These are phyloP conservation scores for Citrullus colocynthis DNA, from an alignment of 306 rosid genomes.

Conservation along the genomic window DNA sequence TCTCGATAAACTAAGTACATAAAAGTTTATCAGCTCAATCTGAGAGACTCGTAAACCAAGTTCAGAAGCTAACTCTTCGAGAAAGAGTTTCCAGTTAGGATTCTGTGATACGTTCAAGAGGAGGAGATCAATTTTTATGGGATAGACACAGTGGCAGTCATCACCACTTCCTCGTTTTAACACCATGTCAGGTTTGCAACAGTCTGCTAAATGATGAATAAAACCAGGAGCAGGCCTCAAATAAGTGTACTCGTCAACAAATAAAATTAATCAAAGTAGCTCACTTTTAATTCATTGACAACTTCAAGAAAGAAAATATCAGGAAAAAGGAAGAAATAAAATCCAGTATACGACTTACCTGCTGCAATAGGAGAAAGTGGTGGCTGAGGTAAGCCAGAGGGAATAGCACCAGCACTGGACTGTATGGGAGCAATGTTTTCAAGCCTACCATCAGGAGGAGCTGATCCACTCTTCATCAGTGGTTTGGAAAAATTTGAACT, in stretches of 20 bases:
- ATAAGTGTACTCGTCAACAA: not conserved
- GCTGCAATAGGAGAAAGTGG: conserved; percentile 56
- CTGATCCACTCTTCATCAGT: conserved; percentile 36
- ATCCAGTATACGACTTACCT: conserved; percentile 27
- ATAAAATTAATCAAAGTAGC: not conserved
- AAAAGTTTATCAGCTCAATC: conserved; percentile 71
- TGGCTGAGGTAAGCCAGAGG: conserved; percentile 59
- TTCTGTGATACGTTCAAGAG: conserved; percentile 74
- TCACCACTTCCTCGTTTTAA: conserved; percentile 49
- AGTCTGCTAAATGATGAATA: conserved; percentile 40
- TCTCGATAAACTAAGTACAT: conserved; percentile 40
- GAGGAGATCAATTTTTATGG: conserved; percentile 81
- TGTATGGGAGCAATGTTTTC: conserved; percentile 44
- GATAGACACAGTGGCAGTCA: conserved; percentile 77
- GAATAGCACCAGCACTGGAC: conserved; percentile 36
- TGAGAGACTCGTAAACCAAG: conserved; percentile 51
- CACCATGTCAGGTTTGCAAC: conserved; percentile 72
- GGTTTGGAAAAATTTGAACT: conserved; percentile 47
- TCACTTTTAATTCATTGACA: not conserved
- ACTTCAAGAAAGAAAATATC: not conserved
- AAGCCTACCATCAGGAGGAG: conserved; percentile 39
- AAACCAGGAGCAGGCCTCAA: conserved; percentile 4
- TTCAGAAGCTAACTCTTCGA: conserved; percentile 50
- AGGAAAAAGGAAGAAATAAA: not conserved
- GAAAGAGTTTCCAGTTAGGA: conserved; percentile 50